Percentiles rank a stretch among this genome's conserved stretches.
phyloP scores from a whole-genome alignment of 1,284 basidiomycete genomes.

The Microbotryum saponariae region DNA sequence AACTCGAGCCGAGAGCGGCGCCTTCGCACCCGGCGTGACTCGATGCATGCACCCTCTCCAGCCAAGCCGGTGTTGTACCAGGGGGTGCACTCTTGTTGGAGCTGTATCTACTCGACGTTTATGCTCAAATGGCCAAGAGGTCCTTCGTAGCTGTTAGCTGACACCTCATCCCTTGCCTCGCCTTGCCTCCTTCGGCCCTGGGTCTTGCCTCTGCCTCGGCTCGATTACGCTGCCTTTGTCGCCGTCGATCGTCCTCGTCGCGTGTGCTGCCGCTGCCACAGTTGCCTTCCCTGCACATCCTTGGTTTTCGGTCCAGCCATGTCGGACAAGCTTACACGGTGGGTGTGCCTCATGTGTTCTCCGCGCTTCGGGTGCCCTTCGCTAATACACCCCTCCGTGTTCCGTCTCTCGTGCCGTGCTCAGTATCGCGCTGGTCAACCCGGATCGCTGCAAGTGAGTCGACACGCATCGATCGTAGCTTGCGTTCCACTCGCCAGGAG shows the following conservation, averaged over 20 bases:
- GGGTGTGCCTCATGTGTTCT: too few relatives aligned
- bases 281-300: background rate
- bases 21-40: too few relatives aligned
- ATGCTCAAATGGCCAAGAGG: too few relatives aligned
- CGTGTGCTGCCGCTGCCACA: too few relatives aligned
- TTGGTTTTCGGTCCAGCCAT: slow-evolving; percentile 4
- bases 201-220: background rate
- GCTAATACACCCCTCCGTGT: too few relatives aligned
- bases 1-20: too few relatives aligned
- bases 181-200: background rate
- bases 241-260: background rate
- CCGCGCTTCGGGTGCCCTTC: background rate
- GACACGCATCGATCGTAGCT: background rate
- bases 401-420: too few relatives aligned
- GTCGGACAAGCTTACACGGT: slow-evolving; percentile 27
- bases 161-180: background rate
- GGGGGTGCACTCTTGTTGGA: too few relatives aligned
- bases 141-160: too few relatives aligned
- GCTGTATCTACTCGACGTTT: too few relatives aligned
- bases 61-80: too few relatives aligned
- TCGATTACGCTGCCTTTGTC: background rate
- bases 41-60: too few relatives aligned
- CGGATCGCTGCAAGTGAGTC: slow-evolving; percentile 15
- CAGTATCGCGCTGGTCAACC: slow-evolving; percentile 36
- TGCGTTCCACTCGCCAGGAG: background rate